Conservation (phyloP, 768 basidiomycete genomes). For the Xerocomus spinulosus region DNA sequence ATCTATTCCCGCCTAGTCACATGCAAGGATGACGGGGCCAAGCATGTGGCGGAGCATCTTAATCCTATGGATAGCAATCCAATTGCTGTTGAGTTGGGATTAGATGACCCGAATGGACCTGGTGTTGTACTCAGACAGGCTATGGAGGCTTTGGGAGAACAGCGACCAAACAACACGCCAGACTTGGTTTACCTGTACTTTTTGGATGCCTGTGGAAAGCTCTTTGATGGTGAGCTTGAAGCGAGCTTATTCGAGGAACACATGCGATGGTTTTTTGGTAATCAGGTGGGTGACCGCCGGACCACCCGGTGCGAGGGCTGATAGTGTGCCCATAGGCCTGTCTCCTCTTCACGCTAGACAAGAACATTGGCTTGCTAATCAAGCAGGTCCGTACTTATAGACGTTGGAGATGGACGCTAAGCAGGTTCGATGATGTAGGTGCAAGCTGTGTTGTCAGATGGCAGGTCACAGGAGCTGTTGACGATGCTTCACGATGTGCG, state of each 20-base stretch:
- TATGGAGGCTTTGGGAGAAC: conserved; percentile 54
- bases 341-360: conserved; percentile 90
- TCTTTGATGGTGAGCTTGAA: conserved; percentile 92
- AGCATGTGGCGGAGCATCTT: conserved; percentile 64
- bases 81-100: conserved; percentile 75
- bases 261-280: conserved; percentile 91
- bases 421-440: conserved; percentile 46
- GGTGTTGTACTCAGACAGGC: conserved; percentile 63
- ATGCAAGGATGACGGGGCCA: conserved; percentile 79
- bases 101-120: conserved; percentile 79
- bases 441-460: conserved; percentile 79
- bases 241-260: conserved; percentile 92
- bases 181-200: conserved; percentile 86
- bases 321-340: conserved; percentile 65
- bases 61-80: conserved; percentile 68
- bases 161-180: conserved; percentile 40
- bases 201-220: conserved; percentile 84
- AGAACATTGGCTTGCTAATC: conserved; percentile 80
- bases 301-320: too few relatives aligned
- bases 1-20: conserved; percentile 82
- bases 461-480: conserved; percentile 85
- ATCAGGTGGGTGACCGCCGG: conserved; percentile 49
- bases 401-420: neutral
- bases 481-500: conserved; percentile 66
- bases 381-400: conserved; percentile 63